Evolutionary conservation across 2,329 filamentous ascomycete species (phyloP).

Genomic region (Teratosphaeria destructans): DNA sequence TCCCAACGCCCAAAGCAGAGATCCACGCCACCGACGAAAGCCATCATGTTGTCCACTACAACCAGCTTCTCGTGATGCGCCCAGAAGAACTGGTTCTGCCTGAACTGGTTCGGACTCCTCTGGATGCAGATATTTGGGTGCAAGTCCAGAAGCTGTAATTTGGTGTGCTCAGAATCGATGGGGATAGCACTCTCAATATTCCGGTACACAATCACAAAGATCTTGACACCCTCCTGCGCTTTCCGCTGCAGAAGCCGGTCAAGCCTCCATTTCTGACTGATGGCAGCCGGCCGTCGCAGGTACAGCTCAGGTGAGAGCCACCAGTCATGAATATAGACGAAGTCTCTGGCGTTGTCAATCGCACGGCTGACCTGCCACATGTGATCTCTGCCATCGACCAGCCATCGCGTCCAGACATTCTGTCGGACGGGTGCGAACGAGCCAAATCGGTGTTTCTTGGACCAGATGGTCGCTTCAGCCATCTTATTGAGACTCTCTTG

Average conservation of each 20-base stretch:
- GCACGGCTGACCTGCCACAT: slow-evolving; percentile 99
- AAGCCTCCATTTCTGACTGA: slow-evolving; percentile 95
- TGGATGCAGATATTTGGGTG: slow-evolving; percentile 96
- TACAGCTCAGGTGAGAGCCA: slow-evolving; percentile 96
- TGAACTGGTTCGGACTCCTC: slow-evolving; percentile 91
- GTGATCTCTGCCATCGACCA: slow-evolving; percentile 92
- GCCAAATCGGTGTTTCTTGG: slow-evolving; percentile 71
- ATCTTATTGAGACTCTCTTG: slow-evolving; percentile 86
- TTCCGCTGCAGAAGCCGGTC: slow-evolving; percentile 90
- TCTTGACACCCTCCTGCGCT: slow-evolving; percentile 87
- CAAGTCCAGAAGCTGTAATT: slow-evolving; percentile 87
- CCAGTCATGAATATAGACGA: slow-evolving; percentile 99
- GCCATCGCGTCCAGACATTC: slow-evolving; percentile 85
- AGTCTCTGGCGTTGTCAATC: slow-evolving; percentile 92
- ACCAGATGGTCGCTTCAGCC: slow-evolving; percentile 73
- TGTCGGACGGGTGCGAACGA: slow-evolving; percentile 87
- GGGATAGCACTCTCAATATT: slow-evolving; percentile 96
- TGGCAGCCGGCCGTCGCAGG: slow-evolving; percentile 82
- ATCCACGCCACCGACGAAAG: slow-evolving; percentile 91
- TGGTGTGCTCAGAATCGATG: slow-evolving; percentile 97
- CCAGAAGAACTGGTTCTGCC: slow-evolving; percentile 99
- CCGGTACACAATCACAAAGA: slow-evolving; percentile 94
- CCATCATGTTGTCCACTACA: slow-evolving; percentile 89
- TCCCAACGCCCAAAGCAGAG: slow-evolving; percentile 97
- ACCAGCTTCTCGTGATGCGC: slow-evolving; percentile 98